Evolutionary conservation across 768 basidiomycete genomes (phyloP).

Genomic region (Auriscalpium vulgare): DNA sequence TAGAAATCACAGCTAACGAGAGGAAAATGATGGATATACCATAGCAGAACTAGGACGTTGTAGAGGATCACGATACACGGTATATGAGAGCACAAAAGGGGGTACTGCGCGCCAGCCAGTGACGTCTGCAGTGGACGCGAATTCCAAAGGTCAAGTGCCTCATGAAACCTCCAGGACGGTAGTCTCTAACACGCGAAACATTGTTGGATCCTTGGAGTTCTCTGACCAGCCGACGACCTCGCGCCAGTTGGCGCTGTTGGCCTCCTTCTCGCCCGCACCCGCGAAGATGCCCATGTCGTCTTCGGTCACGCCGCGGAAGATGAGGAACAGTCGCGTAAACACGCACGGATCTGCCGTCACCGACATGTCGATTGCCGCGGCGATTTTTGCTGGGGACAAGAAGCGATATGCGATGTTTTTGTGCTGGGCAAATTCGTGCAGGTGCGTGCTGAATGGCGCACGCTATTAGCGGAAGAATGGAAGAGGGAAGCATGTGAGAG

Average conservation of each 20-base stretch:
- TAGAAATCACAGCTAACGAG: neutral
- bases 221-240: slow-evolving; percentile 77
- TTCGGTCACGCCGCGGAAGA: slow-evolving; percentile 75
- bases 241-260: slow-evolving; percentile 73
- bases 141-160: neutral
- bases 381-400: slow-evolving; percentile 68
- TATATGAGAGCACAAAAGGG: neutral
- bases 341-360: slow-evolving; percentile 75
- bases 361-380: slow-evolving; percentile 80
- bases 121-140: neutral
- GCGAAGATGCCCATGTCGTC: slow-evolving; percentile 72
- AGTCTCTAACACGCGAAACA: slow-evolving; percentile 76
- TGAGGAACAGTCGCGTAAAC: slow-evolving; percentile 80
- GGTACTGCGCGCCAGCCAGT: neutral
- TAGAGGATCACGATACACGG: neutral
- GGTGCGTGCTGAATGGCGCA: slow-evolving; percentile 50
- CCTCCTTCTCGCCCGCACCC: slow-evolving; percentile 81
- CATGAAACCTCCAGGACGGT: slow-evolving; percentile 67
- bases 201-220: slow-evolving; percentile 61
- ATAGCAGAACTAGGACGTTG: neutral
- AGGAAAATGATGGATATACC: neutral
- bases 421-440: slow-evolving; percentile 64
- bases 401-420: slow-evolving; percentile 91
- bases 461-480: slow-evolving; percentile 1
- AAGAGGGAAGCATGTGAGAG: slow-evolving; percentile 9